Percentiles rank a stretch among this genome's conserved stretches.
These are phyloP conservation scores for Nymphaea colorata DNA, from an alignment of 164 flowering plant species.

Conservation along the genomic window DNA sequence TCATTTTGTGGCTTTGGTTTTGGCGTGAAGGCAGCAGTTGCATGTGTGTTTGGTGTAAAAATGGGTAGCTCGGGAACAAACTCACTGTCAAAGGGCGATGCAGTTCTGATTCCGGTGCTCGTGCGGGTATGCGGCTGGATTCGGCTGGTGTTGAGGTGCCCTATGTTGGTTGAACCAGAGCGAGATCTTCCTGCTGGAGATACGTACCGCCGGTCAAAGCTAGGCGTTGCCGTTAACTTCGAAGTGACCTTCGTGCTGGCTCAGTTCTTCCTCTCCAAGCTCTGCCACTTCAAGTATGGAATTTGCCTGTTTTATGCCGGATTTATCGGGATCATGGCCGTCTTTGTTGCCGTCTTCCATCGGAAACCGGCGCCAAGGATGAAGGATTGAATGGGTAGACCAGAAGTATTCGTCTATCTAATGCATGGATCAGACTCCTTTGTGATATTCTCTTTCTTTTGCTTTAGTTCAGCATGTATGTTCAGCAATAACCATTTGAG, in stretches of 20 bases:
- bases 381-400: no score
- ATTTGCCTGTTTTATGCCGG: constrained; percentile 51
- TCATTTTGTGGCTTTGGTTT: neutral
- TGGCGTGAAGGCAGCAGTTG: constrained; percentile 26
- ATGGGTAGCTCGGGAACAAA: constrained; percentile 27
- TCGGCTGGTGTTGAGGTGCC: no score
- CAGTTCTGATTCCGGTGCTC: constrained; percentile 30
- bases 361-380: no score
- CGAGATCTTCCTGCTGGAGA: constrained; percentile 41
- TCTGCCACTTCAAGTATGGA: constrained; percentile 55
- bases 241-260: constrained; percentile 38
- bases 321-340: constrained; percentile 42
- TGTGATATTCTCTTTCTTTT: no score
- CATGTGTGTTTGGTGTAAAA: constrained; percentile 22
- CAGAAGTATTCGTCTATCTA: no score
- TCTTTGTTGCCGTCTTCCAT: constrained; percentile 29
- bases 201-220: constrained; percentile 47
- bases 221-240: constrained; percentile 57
- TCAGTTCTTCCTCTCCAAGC: constrained; percentile 49
- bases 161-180: constrained; percentile 38
- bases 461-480: no score
- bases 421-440: no score
- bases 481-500: no score
- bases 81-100: constrained; percentile 24
- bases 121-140: constrained; percentile 65